phyloP scores from a whole-genome alignment of 2,329 filamentous ascomycete genomes.

The Sclerotinia borealis region DNA sequence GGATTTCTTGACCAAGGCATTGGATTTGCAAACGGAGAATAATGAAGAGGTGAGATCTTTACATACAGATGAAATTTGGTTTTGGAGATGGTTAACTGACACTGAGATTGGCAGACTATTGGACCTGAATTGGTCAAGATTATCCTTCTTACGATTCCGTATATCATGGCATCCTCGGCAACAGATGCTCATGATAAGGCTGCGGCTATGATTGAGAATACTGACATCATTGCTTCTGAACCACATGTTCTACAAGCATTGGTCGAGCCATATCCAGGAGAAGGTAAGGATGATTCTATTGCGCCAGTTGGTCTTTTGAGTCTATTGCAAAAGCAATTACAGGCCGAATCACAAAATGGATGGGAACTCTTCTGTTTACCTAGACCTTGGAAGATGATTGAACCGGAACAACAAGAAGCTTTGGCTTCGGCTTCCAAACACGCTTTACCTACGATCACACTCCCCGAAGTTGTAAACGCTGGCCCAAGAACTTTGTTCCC shows the following conservation, averaged over 20 bases:
- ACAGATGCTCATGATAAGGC: conserved; percentile 67
- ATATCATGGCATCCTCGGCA: conserved; percentile 71
- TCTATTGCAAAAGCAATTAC: conserved; percentile 79
- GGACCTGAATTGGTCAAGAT: conserved; percentile 91
- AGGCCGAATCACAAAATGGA: conserved; percentile 63
- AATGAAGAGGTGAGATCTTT: conserved; percentile 73
- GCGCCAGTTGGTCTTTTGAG: conserved; percentile 67
- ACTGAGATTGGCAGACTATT: conserved; percentile 44
- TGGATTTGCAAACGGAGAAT: conserved; percentile 85
- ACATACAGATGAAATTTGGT: conserved; percentile 19
- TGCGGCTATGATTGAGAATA: conserved; percentile 79
- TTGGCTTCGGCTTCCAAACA: conserved; percentile 63
- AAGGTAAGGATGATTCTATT: conserved; percentile 56
- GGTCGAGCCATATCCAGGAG: conserved; percentile 75
- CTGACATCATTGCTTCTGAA: conserved; percentile 86
- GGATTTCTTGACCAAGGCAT: conserved; percentile 86
- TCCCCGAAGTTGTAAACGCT: conserved; percentile 69
- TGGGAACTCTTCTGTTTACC: conserved; percentile 70
- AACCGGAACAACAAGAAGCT: conserved; percentile 56
- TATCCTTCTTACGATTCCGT: conserved; percentile 90
- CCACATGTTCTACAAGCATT: conserved; percentile 78
- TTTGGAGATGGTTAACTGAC: conserved; percentile 12
- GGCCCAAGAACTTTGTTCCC: conserved; percentile 78
- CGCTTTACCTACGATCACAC: conserved; percentile 64
- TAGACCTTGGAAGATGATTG: conserved; percentile 60